These are phyloP conservation scores for Entoloma clypeatum DNA, from an alignment of 1,284 basidiomycete species.

Conservation along the genomic window DNA sequence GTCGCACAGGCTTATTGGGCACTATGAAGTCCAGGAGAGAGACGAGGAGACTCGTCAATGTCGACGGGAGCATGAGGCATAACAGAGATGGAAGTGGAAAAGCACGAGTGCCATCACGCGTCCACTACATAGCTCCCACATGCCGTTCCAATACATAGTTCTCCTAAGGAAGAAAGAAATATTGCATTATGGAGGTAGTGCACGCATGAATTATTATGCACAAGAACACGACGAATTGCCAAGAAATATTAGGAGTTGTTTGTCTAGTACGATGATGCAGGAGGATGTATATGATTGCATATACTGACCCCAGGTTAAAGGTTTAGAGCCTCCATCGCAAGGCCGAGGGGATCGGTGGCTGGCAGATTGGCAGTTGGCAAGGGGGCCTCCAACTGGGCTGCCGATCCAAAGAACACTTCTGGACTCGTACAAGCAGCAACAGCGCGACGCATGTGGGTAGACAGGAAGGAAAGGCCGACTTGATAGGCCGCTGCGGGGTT, in stretches of 20 bases:
- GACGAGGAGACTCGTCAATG: slow-evolving; percentile 42
- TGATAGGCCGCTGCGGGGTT: slow-evolving; percentile 96
- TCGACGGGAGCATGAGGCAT: slow-evolving; percentile 46
- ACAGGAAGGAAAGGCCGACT: slow-evolving; percentile 92
- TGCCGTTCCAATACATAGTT: too few species aligned
- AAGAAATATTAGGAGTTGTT: too few species aligned
- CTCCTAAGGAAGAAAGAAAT: too few species aligned
- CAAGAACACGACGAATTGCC: too few species aligned
- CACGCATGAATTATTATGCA: not conserved
- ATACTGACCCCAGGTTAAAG: slow-evolving; percentile 19
- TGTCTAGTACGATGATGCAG: slow-evolving; percentile 5
- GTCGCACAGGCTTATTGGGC: slow-evolving; percentile 13
- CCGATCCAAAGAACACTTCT: slow-evolving; percentile 78
- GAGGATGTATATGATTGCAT: not conserved
- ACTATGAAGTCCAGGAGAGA: slow-evolving; percentile 34
- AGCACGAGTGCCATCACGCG: too few species aligned
- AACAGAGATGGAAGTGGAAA: slow-evolving; percentile 21
- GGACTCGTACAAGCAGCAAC: slow-evolving; percentile 91
- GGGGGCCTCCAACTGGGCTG: slow-evolving; percentile 34
- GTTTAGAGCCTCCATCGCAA: slow-evolving; percentile 65
- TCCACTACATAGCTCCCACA: too few species aligned
- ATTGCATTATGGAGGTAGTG: too few species aligned
- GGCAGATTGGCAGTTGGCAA: slow-evolving; percentile 35
- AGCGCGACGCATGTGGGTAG: slow-evolving; percentile 90
- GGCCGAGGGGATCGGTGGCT: slow-evolving; percentile 58